Evolutionary conservation across 108 stramenopile genomes (phyloP), one percentile per base, ranked within the genome.

Genomic region (Aurantiochytrium sp.): DNA sequence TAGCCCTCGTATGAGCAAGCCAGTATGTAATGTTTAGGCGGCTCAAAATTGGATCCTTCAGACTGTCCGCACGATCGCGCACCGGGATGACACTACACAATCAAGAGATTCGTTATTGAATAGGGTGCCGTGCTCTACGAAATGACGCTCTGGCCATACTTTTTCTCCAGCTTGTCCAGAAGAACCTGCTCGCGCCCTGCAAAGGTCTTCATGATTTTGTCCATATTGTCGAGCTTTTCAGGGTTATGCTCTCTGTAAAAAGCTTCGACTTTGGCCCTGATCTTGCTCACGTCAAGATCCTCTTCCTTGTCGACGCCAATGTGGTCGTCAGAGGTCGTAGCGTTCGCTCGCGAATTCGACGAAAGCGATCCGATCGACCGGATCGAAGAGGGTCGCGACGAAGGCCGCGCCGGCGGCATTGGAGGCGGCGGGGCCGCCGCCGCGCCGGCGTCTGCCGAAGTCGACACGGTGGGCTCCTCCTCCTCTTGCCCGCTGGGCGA

Each of bases 151-250:
- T 65, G 27, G 8, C 59, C 59, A 48, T 81, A 81, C 24, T 81
- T 81, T 3, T 81, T 81, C 45, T 81, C 42, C n/a, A 81, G 73
- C 45, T 81, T 81, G 73, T 81, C 73, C n/a, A 81, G 24, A 12
- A 81, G 45, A 42, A 81, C 45, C 15, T 81, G 42, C 39, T 81
- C 73, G 73, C 73, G 73, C n/a, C 73, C 73, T n/a, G 73, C 73
- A 81, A 81, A 81, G 42, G 42, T 81, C 12, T 24, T n/a, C 73
- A 81, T 81, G 45, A 81, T 81, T 21, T 48, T 48, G 45, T 81
- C 73, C 73, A 81, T 41, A 42, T 6, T 22, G 45, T 81, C 73
- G 42, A 81, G 73, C 73, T 81, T 81, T 24, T 81, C 73, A 41
- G 73, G 73, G 32, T 81, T 81, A 24, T 81, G 45, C 24, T 81